These are phyloP conservation scores for Fulvia fulva DNA, from an alignment of 2,329 filamentous ascomycete species.

Conservation along the genomic window DNA sequence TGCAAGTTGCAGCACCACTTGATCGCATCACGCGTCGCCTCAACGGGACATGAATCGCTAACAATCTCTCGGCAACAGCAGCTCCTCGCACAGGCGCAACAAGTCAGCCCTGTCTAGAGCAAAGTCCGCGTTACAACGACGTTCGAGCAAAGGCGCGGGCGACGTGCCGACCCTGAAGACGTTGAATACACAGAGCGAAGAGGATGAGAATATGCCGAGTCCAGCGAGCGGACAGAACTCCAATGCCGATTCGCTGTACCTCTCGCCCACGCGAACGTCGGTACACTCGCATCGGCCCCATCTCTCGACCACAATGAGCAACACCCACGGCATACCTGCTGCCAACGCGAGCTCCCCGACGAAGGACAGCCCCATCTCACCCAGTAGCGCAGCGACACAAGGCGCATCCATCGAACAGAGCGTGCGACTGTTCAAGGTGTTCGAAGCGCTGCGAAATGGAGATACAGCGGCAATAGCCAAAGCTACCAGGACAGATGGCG, in stretches of 20 bases:
- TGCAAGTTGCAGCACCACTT: neutral
- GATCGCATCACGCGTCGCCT: neutral
- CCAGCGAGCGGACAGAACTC: slow-evolving; percentile 1
- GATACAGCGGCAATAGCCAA: slow-evolving; percentile 88
- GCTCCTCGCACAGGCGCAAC: neutral
- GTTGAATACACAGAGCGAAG: neutral
- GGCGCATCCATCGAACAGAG: slow-evolving; percentile 74
- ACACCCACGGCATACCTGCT: slow-evolving; percentile 13
- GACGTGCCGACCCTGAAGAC: neutral
- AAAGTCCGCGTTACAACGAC: neutral
- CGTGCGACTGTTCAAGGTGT: slow-evolving; percentile 87
- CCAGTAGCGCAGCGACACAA: slow-evolving; percentile 29
- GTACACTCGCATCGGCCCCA: slow-evolving; percentile 30
- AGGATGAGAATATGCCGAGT: slow-evolving; percentile 10
- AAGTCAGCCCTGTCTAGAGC: neutral
- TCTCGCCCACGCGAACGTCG: slow-evolving; percentile 21
- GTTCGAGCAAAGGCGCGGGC: slow-evolving; percentile 2
- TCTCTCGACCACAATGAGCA: slow-evolving; percentile 36
- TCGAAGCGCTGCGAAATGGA: slow-evolving; percentile 85
- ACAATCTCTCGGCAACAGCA: neutral
- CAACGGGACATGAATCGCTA: neutral
- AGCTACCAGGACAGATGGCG: slow-evolving; percentile 59
- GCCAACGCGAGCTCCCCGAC: slow-evolving; percentile 16
- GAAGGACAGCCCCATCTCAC: slow-evolving; percentile 17
- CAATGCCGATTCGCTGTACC: slow-evolving; percentile 19